Conservation (phyloP, 352 stramenopile genomes). For the Saprolegnia diclina region DNA sequence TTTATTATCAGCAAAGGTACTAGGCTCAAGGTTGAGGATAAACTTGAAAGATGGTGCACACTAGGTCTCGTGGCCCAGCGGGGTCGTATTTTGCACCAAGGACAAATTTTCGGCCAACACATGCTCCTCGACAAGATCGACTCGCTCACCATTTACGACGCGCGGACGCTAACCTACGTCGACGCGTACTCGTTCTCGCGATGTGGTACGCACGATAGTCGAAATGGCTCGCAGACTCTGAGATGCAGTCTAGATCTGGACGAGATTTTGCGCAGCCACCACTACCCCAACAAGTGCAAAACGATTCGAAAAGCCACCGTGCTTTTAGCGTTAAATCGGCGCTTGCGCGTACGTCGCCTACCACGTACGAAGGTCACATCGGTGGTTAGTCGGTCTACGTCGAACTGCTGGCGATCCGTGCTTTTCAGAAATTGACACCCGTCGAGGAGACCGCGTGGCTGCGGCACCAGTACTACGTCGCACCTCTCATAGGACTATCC, state of each 20-base stretch:
- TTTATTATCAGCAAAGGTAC: conserved; percentile 18
- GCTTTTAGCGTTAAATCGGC: conserved; percentile 4
- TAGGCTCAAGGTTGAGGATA: not conserved
- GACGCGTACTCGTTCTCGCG: conserved; percentile 9
- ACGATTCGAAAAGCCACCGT: not conserved
- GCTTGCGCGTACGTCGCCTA: not conserved
- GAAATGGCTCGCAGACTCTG: not conserved
- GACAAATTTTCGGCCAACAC: conserved; percentile 12
- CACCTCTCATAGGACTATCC: not conserved
- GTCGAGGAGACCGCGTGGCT: conserved; percentile 11
- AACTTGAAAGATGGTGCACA: not conserved
- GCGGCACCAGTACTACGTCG: not conserved
- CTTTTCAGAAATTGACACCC: not conserved
- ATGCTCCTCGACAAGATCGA: conserved; percentile 11
- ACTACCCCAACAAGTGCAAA: conserved; percentile 8
- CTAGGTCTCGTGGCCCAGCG: conserved; percentile 12
- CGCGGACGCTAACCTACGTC: conserved; percentile 15
- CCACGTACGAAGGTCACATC: not conserved
- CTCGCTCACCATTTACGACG: conserved; percentile 6
- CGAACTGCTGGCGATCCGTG: conserved; percentile 5
- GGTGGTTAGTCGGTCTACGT: conserved; percentile 14
- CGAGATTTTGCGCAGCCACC: conserved; percentile 1
- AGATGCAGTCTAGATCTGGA: not conserved
- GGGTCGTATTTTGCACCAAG: not conserved
- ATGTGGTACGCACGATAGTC: not conserved